These are phyloP conservation scores for Mariannaea elegans DNA, from an alignment of 2,329 filamentous ascomycete genomes.

Conservation along the genomic window DNA sequence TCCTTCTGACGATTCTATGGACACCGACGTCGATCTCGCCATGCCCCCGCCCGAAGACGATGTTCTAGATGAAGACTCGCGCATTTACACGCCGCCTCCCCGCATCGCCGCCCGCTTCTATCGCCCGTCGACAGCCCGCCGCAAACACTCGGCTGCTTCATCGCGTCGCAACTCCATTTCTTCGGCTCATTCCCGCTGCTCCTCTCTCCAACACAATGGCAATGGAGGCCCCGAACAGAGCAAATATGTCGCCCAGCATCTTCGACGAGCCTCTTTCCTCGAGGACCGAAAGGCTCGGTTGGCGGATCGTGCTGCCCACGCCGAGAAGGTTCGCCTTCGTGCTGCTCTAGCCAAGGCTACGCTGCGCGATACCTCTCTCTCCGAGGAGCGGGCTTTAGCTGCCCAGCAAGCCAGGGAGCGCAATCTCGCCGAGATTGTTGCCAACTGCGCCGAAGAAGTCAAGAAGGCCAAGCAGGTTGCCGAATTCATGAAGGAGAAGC, in stretches of 20 bases:
- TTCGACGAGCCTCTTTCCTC: conserved; percentile 81
- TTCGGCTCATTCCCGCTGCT: conserved; percentile 76
- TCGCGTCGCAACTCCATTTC: conserved; percentile 84
- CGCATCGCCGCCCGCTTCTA: conserved; percentile 84
- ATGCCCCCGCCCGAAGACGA: conserved; percentile 50
- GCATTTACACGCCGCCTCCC: conserved; percentile 71
- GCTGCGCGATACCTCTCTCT: conserved; percentile 69
- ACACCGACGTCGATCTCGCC: conserved; percentile 47
- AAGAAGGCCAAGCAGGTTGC: conserved; percentile 84
- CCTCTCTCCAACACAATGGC: conserved; percentile 61
- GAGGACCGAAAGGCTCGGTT: conserved; percentile 82
- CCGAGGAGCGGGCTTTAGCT: conserved; percentile 79
- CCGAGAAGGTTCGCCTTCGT: conserved; percentile 81
- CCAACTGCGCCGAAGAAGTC: conserved; percentile 83
- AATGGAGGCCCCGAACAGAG: conserved; percentile 70
- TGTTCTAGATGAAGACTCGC: conserved; percentile 45
- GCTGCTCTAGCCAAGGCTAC: conserved; percentile 78
- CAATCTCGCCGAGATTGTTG: conserved; percentile 83
- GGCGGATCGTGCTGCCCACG: conserved; percentile 82
- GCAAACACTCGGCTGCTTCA: conserved; percentile 79
- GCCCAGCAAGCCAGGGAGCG: conserved; percentile 82
- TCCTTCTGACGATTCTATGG: conserved; percentile 43
- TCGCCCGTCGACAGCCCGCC: conserved; percentile 70
- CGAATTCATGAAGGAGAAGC: conserved; percentile 81
- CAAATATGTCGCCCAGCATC: conserved; percentile 80